These are phyloP conservation scores for Gamsiella multidivaricata DNA, from an alignment of 192 early-diverging fungal species.

Conservation along the genomic window DNA sequence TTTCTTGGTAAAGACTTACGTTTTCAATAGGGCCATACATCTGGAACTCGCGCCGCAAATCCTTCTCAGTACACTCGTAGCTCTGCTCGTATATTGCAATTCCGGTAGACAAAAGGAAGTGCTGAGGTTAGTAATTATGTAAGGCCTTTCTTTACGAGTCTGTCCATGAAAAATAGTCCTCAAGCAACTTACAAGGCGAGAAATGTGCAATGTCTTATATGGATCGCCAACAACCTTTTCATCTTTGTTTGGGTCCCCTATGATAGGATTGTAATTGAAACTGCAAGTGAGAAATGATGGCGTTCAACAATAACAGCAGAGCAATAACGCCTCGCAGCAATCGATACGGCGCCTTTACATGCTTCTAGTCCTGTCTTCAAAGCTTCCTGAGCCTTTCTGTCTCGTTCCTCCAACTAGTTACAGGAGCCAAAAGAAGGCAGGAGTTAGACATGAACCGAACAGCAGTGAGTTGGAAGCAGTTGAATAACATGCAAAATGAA, in stretches of 20 bases:
- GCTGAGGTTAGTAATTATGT: no score
- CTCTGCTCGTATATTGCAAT: constrained; percentile 46
- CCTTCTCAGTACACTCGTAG: constrained; percentile 81
- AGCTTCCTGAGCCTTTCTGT: constrained; percentile 69
- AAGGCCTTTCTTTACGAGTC: no score
- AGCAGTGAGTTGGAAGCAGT: not conserved
- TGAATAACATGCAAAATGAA: not conserved
- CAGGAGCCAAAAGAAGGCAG: constrained; percentile 3
- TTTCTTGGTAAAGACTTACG: constrained; percentile 59
- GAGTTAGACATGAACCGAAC: not conserved
- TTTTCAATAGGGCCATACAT: constrained; percentile 83
- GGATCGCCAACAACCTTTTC: constrained; percentile 83
- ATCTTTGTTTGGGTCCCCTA: constrained; percentile 82
- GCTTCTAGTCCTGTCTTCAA: constrained; percentile 61
- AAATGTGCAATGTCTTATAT: constrained; percentile 93
- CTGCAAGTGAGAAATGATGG: not conserved
- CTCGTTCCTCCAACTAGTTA: constrained; percentile 63
- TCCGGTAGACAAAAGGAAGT: not conserved
- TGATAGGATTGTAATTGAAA: not conserved
- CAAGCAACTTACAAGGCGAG: constrained; percentile 69
- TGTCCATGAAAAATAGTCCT: not conserved
- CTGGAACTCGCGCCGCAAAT: constrained; percentile 81
- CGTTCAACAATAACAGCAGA: not conserved
- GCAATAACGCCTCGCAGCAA: not conserved
- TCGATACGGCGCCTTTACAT: constrained; percentile 53